Percentiles rank a stretch among this genome's conserved stretches.
Evolutionary conservation across 768 basidiomycete genomes (phyloP).

Genomic region (Cytidiella melzeri): DNA sequence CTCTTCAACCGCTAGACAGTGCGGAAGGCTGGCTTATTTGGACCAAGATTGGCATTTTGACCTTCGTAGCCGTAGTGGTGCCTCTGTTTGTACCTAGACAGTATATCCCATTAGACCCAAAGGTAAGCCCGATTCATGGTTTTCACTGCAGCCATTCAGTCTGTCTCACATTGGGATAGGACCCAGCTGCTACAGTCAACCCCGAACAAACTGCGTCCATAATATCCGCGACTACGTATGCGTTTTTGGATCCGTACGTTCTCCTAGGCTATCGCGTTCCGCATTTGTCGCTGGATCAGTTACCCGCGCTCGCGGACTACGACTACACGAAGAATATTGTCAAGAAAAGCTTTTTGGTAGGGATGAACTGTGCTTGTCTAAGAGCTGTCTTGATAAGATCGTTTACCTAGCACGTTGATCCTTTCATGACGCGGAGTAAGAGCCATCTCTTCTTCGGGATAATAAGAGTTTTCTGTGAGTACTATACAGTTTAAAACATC

Average conservation of each 20-base stretch:
- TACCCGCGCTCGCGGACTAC: constrained; percentile 31
- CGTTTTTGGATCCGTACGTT: constrained; percentile 34
- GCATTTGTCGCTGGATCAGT: constrained; percentile 26
- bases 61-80: constrained; percentile 29
- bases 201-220: constrained; percentile 42
- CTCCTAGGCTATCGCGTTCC: constrained; percentile 24
- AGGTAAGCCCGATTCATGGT: constrained; percentile 17
- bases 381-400: too few species aligned
- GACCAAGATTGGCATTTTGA: constrained; percentile 29
- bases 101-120: constrained; percentile 36
- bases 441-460: constrained; percentile 32
- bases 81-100: constrained; percentile 33
- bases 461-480: constrained; percentile 22
- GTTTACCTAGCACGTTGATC: constrained; percentile 28
- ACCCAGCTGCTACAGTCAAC: constrained; percentile 20
- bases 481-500: neutral
- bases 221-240: constrained; percentile 34
- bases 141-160: neutral
- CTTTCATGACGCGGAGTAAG: constrained; percentile 25
- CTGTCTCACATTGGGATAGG: neutral
- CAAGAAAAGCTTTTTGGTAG: constrained; percentile 20
- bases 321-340: constrained; percentile 24
- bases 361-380: neutral
- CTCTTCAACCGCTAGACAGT: constrained; percentile 28
- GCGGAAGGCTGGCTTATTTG: constrained; percentile 30